Base-by-base conservation (phyloP, 768 basidiomycete species). In the Leccinum truebloodii region DNA sequence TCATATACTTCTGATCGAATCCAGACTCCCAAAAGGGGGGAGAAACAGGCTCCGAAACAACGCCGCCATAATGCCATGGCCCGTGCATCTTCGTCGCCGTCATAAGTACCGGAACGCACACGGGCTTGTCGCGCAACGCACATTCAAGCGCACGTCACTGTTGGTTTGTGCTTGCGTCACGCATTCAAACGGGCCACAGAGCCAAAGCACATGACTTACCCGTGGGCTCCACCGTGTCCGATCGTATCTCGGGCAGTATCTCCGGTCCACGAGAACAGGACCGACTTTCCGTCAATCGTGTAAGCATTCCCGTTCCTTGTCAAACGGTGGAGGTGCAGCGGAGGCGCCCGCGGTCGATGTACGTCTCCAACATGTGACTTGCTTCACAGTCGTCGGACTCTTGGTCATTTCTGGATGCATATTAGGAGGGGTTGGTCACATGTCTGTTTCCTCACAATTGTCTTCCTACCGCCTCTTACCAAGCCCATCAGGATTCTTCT, bases 191-290 rank as follows among this genome's bases (percentile, higher is more conserved):
- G 30, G 28, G 24, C 20, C 13, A 28, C 22, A 24, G 59, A n/a
- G 32, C 35, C 20, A 24, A 51, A 22, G 51, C 41, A 50, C 61
- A 52, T 61, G 9, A 22, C 7, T 35, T 50, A 18, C n/a, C n/a
- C 44, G 16, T 24, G 20, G 30, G 12, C 57, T 44, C 44, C 20
- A 3, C 44, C 56, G 24, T 24, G 48, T 50, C 4, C 8, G 55
- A 57, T 56, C 49, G 32, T 49, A 60, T 58, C 56, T 57, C 59
- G 66, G 63, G 54, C 26, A 52, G 54, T 57, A 49, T 55, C 52
- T 18, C 63, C 59, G 50, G 30, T 16, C 37, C 13, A 24, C n/a
- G 44, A 20, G 59, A 49, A 16, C 22, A 22, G 51, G 52, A 16
- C 39, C 24, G 44, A 48, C 20, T 44, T 14, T 22, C 39, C 57